Evolutionary conservation across 2,329 filamentous ascomycete species (phyloP).

Genomic region (Mollisiaceae sp.): DNA sequence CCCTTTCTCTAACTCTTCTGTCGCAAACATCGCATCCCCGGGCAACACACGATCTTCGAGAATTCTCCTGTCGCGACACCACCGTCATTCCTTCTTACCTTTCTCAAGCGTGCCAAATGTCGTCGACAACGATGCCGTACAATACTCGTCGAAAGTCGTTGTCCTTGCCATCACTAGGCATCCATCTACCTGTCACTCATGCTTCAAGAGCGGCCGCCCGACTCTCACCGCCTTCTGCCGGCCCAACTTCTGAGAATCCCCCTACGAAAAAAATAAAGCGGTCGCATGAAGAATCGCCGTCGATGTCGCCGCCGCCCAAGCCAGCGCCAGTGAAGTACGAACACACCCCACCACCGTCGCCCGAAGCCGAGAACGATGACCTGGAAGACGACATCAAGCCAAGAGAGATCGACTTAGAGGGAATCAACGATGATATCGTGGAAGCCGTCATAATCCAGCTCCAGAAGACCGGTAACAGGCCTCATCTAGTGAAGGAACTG

Average conservation of each 20-base stretch:
- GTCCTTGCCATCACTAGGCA: conserved; percentile 89
- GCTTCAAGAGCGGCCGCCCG: conserved; percentile 59
- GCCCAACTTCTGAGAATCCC: conserved; percentile 44
- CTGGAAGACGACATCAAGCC: conserved; percentile 49
- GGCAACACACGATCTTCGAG: conserved; percentile 20
- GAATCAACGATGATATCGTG: conserved; percentile 94
- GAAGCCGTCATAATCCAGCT: conserved; percentile 87
- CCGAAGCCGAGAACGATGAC: conserved; percentile 53
- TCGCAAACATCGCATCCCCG: conserved; percentile 32
- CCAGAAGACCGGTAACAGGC: conserved; percentile 87
- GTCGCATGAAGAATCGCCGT: conserved; percentile 64
- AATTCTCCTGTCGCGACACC: conserved; percentile 17
- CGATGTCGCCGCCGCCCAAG: conserved; percentile 51
- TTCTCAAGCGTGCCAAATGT: conserved; percentile 22
- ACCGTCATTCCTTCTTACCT: conserved; percentile 8
- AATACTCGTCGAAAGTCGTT: conserved; percentile 97
- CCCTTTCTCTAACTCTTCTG: conserved; percentile 30
- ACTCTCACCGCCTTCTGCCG: conserved; percentile 44
- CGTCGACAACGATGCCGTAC: conserved; percentile 73
- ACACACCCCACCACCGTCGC: conserved; percentile 82
- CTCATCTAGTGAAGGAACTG: conserved; percentile 93
- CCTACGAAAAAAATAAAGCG: conserved; percentile 77
- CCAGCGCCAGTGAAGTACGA: conserved; percentile 55
- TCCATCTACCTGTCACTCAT: conserved; percentile 77
- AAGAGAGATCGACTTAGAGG: conserved; percentile 74